phyloP scores from a whole-genome alignment of 805 yeast species.

The Nakazawaea populi region DNA sequence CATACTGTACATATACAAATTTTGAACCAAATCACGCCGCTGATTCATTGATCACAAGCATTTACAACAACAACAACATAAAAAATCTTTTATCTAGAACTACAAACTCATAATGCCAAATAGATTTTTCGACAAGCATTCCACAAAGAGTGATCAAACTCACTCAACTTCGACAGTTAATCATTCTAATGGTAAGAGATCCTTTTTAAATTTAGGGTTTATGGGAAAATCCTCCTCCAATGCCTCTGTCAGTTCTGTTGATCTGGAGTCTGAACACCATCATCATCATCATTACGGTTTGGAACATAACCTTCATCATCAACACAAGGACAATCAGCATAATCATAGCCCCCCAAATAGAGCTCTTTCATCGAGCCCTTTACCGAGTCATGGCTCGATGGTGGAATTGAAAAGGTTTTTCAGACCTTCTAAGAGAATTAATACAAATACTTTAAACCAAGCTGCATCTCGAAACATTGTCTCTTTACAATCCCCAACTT shows the following conservation, averaged over 20 bases:
- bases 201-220: constrained; percentile 8
- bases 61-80: background rate
- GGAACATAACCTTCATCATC: background rate
- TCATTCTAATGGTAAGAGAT: constrained; percentile 5
- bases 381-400: constrained; percentile 42
- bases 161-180: background rate
- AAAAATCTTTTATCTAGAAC: background rate
- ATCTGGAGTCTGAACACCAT: constrained; percentile 2
- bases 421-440: constrained; percentile 41
- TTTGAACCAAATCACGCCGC: background rate
- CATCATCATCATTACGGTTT: background rate
- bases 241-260: background rate
- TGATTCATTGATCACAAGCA: background rate
- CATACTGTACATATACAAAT: too few relatives aligned
- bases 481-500: constrained; percentile 24
- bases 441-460: constrained; percentile 22
- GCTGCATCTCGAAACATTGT: constrained; percentile 19
- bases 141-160: background rate
- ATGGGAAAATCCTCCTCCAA: constrained; percentile 8
- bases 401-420: constrained; percentile 68
- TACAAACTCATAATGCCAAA: background rate
- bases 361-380: background rate
- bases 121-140: constrained; percentile 3
- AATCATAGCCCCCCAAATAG: background rate
- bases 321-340: background rate